Evolutionary conservation across 2,329 filamentous ascomycete genomes (phyloP).

Genomic region (Ceratocystis albifundus): DNA sequence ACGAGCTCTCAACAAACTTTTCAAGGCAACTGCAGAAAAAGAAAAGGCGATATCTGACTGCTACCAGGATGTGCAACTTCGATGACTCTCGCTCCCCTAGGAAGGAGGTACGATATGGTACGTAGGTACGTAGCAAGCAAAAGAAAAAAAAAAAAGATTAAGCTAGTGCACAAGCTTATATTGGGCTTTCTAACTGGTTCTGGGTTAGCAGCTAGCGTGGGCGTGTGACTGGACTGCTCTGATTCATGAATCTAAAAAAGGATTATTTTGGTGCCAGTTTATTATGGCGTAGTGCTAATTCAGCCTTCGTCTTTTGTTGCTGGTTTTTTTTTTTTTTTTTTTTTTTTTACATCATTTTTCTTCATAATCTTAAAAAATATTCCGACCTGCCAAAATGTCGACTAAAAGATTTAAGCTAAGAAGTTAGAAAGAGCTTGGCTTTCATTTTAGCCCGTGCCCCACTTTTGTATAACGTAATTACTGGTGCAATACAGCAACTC

Average conservation of each 20-base stretch:
- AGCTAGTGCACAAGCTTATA: slow-evolving; percentile 1
- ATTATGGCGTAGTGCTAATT: neutral
- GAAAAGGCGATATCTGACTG: too few species aligned
- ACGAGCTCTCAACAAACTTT: too few species aligned
- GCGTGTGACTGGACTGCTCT: neutral
- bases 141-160: neutral
- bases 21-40: too few species aligned
- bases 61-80: too few species aligned
- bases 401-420: slow-evolving; percentile 2
- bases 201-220: neutral
- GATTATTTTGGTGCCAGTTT: neutral
- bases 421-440: slow-evolving; percentile 3
- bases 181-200: neutral
- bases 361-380: neutral
- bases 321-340: neutral
- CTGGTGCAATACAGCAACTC: neutral
- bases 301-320: neutral
- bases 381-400: slow-evolving; percentile 1
- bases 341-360: neutral
- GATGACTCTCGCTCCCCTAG: too few species aligned
- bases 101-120: too few species aligned
- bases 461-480: neutral
- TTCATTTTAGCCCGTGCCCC: neutral
- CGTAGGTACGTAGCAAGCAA: neutral
- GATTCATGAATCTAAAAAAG: neutral